Evolutionary conservation across 2,329 filamentous ascomycete genomes (phyloP).

Genomic region (Scedosporium boydii): DNA sequence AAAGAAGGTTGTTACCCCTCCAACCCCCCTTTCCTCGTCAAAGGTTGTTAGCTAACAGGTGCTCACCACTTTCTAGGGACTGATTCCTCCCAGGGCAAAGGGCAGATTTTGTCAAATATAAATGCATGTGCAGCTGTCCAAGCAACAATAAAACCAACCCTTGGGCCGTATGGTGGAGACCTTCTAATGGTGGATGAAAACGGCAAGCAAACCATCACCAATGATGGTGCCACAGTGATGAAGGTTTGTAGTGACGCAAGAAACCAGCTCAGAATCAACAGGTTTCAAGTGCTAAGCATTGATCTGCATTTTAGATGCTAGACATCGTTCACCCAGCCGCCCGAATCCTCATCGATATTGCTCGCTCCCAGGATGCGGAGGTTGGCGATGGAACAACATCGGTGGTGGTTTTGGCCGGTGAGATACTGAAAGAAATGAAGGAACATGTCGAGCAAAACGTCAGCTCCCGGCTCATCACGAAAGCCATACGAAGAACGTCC

Average conservation of each 20-base stretch:
- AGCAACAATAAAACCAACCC: constrained; percentile 86
- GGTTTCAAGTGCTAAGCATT: background rate
- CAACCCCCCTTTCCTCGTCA: constrained; percentile 24
- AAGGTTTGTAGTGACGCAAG: constrained; percentile 51
- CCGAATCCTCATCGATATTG: constrained; percentile 94
- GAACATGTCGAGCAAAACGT: constrained; percentile 95
- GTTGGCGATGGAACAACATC: constrained; percentile 97
- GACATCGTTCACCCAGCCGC: constrained; percentile 98
- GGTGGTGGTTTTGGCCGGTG: constrained; percentile 92
- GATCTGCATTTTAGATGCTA: constrained; percentile 54
- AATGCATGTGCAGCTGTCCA: constrained; percentile 96
- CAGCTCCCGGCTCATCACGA: constrained; percentile 95
- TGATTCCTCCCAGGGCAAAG: constrained; percentile 93
- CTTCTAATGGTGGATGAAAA: constrained; percentile 92
- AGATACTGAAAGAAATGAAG: constrained; percentile 94
- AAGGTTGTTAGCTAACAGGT: constrained; percentile 1
- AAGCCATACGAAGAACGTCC: constrained; percentile 81
- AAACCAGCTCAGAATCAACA: background rate
- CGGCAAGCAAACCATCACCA: constrained; percentile 94
- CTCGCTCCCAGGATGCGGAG: constrained; percentile 96
- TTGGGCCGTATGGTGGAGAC: constrained; percentile 95
- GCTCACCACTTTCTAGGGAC: constrained; percentile 54
- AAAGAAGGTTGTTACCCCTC: constrained; percentile 63
- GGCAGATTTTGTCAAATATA: constrained; percentile 95
- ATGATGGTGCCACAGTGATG: constrained; percentile 98